Percentiles rank a stretch among this genome's conserved stretches.
These are phyloP conservation scores for Suaeda aralocaspica DNA, from an alignment of 148 eudicot species.

Conservation along the genomic window DNA sequence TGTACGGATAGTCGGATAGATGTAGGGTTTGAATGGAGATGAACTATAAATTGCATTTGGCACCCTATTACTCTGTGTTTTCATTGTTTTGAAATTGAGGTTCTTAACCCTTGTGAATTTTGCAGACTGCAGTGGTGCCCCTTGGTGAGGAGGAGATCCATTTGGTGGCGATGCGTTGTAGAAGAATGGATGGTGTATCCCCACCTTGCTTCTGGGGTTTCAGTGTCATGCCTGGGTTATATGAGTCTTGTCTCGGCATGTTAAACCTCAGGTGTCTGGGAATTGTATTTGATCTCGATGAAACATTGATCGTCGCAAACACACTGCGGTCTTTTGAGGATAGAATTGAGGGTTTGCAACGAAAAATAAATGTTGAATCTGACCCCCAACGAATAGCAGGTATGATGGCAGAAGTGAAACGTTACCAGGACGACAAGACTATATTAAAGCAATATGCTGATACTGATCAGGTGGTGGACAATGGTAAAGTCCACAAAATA, in stretches of 20 bases:
- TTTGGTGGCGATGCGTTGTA: constrained; percentile 88
- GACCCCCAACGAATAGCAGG: constrained; percentile 79
- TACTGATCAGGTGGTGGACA: constrained; percentile 83
- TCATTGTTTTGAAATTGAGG: not conserved
- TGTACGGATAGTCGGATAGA: too few species aligned
- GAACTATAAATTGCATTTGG: not conserved
- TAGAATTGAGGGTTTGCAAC: constrained; percentile 74
- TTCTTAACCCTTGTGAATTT: not conserved
- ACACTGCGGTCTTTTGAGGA: constrained; percentile 98
- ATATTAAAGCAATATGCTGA: constrained; percentile 95
- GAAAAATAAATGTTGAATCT: constrained; percentile 61
- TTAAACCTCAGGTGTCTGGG: constrained; percentile 95
- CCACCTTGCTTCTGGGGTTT: constrained; percentile 87
- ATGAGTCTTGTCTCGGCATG: constrained; percentile 79
- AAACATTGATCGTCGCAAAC: constrained; percentile 91
- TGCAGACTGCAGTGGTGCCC: constrained; percentile 74
- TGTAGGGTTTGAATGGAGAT: not conserved
- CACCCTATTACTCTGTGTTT: not conserved
- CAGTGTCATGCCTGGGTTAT: constrained; percentile 51
- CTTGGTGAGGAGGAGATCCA: constrained; percentile 76
- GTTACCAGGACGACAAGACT: constrained; percentile 87
- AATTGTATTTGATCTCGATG: constrained; percentile 98
- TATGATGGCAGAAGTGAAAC: constrained; percentile 85
- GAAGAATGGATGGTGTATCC: constrained; percentile 40
- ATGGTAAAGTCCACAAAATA: constrained; percentile 70